Evolutionary conservation across 2,329 filamentous ascomycete species (phyloP), one percentile per base, ranked within the genome.

Genomic region (Colletotrichum graminicola): DNA sequence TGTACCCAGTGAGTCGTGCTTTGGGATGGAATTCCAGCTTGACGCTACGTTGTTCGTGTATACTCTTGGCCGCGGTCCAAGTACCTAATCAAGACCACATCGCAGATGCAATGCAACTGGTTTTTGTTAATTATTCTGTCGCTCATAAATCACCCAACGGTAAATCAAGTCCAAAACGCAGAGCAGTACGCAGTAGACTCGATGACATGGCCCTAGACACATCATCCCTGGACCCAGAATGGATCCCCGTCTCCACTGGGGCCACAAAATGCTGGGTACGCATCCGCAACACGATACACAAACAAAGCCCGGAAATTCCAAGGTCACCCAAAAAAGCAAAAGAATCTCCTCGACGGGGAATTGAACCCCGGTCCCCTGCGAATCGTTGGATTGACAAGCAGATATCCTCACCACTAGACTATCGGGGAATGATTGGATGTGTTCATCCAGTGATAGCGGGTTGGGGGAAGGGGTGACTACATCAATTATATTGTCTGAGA

Each of bases 371-470:
- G 67, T 71, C 67, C 67, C 67, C 67, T 59, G 67, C 67, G 67
- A 69, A 59, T 54, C 34, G 34, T 45, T 0, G 41, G 12, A 36
- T 29, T 71, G 64, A 71, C 67, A 71, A 71, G 64, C 67, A 59
- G 67, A 71, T 71, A 71, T 71, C 64, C 67, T 71, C 51, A 71
- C 67, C 67, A 71, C 67, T 67, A 71, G 63, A 71, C 67, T 71
- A 71, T 71, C 68, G 68, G 61, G 68, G 52, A 71, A 71, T 29
- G 34, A 3, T 21, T 47, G 41, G 57, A 49, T 61, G 57, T 62
- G 16, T 16, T 32, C 52, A 34, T 51, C 54, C 60, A 62, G 14
- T 51, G 60, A 62, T 62, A 49, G 34, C n/a, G 23, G 26, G 41
- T 61, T 61, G 56, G 32, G 7, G 6, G 1, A 3, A 21, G 1